Base-by-base conservation (phyloP, 345 rosid genomes). In the Punica granatum region DNA sequence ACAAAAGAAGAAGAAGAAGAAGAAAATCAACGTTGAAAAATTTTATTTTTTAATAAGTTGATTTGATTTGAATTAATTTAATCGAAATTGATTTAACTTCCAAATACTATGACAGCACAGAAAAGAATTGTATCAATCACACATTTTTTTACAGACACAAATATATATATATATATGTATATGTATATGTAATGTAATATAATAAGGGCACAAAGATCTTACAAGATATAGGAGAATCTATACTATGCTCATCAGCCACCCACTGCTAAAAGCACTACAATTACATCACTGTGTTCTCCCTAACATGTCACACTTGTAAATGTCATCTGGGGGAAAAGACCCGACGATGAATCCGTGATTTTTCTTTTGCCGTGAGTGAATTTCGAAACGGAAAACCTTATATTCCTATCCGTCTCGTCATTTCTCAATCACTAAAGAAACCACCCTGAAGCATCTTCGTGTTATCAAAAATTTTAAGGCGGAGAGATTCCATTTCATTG, bases 181-280 rank as follows among this genome's bases (percentile, higher is more conserved):
- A 10, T 1, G 4, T 10, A 10, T 0, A 44, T 3, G 3, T 44
- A 13, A 10, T 44, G 21, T 18, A 44, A 44, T n/a, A 42, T 64
- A 46, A 64, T 32, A 18, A 46, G 42, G 64, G 36, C 41, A 33
- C 10, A 39, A 46, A 62, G 70, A 67, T 53, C 71, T 65, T 54
- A 48, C 2, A 30, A 56, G 31, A 73, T 46, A 64, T 44, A 49
- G 42, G 23, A 66, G 86, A 84, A 85, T 86, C 89, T 83, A 75
- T 84, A 60, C 78, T 67, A 59, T 73, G 28, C 65, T 72, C 75
- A 74, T 16, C 19, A 44, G 9, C 62, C 74, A 70, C 74, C 69
- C 32, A 19, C 14, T 79, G 72, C 31, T 7, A 53, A 53, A 53
- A 53, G 59, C 59, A 23, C 11, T 23, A 30, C 59, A 53, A 53